These are phyloP conservation scores for Phallus indusiatus DNA, from an alignment of 768 basidiomycete species.

Conservation along the genomic window DNA sequence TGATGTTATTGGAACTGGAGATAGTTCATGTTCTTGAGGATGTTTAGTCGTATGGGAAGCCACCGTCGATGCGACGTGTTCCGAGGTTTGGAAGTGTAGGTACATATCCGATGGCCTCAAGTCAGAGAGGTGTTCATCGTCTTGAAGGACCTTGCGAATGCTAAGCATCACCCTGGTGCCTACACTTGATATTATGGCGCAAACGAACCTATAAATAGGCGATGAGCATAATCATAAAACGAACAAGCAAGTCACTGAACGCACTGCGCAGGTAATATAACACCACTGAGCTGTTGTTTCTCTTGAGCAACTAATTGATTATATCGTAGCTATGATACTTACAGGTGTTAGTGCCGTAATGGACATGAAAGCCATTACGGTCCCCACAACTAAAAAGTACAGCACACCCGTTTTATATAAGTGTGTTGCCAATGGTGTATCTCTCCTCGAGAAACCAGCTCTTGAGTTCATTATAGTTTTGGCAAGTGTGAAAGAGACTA, in stretches of 20 bases:
- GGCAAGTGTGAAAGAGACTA: neutral
- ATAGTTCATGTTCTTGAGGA: neutral
- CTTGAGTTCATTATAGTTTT: neutral
- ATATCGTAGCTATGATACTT: neutral
- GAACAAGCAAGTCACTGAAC: neutral
- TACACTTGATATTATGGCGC: neutral
- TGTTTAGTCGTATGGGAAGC: neutral
- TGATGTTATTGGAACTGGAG: neutral
- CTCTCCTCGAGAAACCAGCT: neutral
- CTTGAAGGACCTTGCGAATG: neutral
- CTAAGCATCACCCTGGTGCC: constrained; percentile 1
- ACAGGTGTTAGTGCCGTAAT: neutral
- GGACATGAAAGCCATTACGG: neutral
- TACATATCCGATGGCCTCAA: neutral
- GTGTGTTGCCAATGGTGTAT: neutral
- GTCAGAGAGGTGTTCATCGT: neutral
- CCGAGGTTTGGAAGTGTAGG: neutral
- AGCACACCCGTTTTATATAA: neutral
- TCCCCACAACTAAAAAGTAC: neutral
- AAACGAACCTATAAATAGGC: neutral
- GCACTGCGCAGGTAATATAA: neutral
- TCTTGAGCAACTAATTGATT: neutral
- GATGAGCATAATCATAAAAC: neutral
- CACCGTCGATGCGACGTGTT: neutral
- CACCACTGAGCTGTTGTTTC: neutral